Conservation (phyloP, 1,139 yeast species). For the Arxiozyma telluris region DNA sequence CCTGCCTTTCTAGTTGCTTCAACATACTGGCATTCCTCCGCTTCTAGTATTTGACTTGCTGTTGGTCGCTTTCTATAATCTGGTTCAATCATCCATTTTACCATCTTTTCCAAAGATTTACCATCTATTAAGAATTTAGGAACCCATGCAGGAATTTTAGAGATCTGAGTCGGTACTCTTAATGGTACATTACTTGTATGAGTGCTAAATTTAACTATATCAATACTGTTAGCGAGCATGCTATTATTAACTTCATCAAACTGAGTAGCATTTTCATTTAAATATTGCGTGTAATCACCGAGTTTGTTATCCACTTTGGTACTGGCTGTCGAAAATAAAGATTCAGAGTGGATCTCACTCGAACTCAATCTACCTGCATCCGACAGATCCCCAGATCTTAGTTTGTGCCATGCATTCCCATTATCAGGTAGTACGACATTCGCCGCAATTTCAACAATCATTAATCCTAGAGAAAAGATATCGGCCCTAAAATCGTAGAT, state of each 20-base stretch:
- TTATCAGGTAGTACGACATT: constrained; percentile 91
- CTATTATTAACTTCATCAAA: constrained; percentile 1
- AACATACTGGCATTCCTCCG: constrained; percentile 68
- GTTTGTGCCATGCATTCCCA: constrained; percentile 94
- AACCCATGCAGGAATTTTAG: constrained; percentile 61
- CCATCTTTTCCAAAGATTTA: constrained; percentile 67
- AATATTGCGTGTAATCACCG: constrained; percentile 14
- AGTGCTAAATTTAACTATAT: background rate
- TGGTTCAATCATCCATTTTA: constrained; percentile 84
- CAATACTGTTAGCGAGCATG: background rate
- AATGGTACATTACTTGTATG: background rate
- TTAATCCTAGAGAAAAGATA: constrained; percentile 82
- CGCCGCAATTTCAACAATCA: constrained; percentile 92
- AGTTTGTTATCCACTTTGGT: constrained; percentile 24
- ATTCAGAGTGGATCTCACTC: constrained; percentile 41
- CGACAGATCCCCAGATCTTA: constrained; percentile 88
- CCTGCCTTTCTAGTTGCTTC: constrained; percentile 85
- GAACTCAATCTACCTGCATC: constrained; percentile 88
- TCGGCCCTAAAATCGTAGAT: constrained; percentile 89
- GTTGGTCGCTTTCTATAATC: constrained; percentile 76
- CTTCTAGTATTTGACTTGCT: constrained; percentile 56
- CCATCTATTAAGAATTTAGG: constrained; percentile 76
- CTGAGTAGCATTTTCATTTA: constrained; percentile 2
- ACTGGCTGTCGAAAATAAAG: constrained; percentile 20
- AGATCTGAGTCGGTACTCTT: background rate